These are phyloP conservation scores for Leccinum variicolor DNA, from an alignment of 768 basidiomycete genomes.

Conservation along the genomic window DNA sequence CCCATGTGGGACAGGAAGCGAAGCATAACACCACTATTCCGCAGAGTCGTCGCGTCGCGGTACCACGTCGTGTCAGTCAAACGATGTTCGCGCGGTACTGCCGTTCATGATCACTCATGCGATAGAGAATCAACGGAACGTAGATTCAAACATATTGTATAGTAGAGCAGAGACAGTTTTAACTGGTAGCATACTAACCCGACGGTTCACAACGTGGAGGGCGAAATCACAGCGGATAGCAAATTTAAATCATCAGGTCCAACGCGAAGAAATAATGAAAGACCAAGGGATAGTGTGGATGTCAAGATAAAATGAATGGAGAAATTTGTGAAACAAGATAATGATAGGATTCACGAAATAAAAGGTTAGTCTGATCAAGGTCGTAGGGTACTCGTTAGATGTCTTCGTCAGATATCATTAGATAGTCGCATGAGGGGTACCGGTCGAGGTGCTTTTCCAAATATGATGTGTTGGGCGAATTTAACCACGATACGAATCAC, in stretches of 20 bases:
- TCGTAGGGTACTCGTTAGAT: constrained; percentile 20
- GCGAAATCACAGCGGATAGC: not conserved
- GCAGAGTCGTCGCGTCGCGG: no score
- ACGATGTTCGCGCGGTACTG: no score
- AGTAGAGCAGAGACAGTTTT: constrained; percentile 3
- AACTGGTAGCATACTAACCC: not conserved
- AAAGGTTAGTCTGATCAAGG: constrained; percentile 7
- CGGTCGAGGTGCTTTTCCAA: not conserved
- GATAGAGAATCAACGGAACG: not conserved
- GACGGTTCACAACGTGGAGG: not conserved
- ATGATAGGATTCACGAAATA: constrained; percentile 20
- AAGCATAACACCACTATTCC: no score
- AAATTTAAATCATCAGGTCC: not conserved
- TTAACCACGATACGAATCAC: constrained; percentile 32
- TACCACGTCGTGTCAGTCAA: no score
- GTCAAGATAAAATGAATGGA: constrained; percentile 4
- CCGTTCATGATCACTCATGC: not conserved
- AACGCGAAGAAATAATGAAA: not conserved
- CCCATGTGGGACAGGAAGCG: no score
- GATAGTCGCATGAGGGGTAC: not conserved
- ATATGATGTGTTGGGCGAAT: not conserved
- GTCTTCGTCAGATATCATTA: constrained; percentile 4
- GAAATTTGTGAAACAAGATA: constrained; percentile 14
- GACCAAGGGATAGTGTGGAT: not conserved
- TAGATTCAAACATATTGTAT: constrained; percentile 24